Conservation (phyloP, 2,329 filamentous ascomycete species). For the Coniochaeta ligniaria region DNA sequence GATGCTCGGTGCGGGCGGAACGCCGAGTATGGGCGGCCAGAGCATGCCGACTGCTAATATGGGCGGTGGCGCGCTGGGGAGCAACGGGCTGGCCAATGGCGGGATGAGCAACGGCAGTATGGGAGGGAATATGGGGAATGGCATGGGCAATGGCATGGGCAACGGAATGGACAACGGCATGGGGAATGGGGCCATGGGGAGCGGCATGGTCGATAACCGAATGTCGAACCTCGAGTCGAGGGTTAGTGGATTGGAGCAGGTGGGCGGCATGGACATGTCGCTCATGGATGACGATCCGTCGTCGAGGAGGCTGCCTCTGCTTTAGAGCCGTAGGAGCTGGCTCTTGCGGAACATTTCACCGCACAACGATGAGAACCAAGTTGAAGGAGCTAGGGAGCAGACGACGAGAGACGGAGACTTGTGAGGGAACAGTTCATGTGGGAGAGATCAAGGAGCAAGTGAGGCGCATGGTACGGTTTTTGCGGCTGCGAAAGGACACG, state of each 20-base stretch:
- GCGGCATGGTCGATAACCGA: constrained; percentile 14
- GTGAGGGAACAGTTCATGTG: background rate
- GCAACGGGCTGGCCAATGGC: constrained; percentile 15
- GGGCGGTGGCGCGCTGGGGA: constrained; percentile 14
- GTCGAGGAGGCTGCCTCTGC: background rate
- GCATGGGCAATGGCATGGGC: constrained; percentile 4
- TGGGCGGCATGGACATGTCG: constrained; percentile 14
- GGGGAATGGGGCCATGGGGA: constrained; percentile 6
- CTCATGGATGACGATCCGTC: constrained; percentile 19
- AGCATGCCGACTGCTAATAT: constrained; percentile 19
- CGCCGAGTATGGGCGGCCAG: constrained; percentile 14
- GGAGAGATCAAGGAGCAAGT: background rate
- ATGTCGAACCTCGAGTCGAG: constrained; percentile 18
- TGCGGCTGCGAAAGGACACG: background rate
- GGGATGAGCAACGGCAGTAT: constrained; percentile 4
- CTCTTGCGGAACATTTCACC: background rate
- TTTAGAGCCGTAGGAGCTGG: background rate
- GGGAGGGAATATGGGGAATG: background rate
- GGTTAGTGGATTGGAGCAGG: constrained; percentile 16
- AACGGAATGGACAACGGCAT: constrained; percentile 3
- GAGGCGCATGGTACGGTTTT: background rate
- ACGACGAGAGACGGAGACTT: background rate
- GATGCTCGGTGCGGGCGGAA: constrained; percentile 13
- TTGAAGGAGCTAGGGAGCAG: background rate
- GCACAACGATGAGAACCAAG: background rate